Evolutionary conservation across 2,329 filamentous ascomycete species (phyloP).

Genomic region (Juglanconis juglandina): DNA sequence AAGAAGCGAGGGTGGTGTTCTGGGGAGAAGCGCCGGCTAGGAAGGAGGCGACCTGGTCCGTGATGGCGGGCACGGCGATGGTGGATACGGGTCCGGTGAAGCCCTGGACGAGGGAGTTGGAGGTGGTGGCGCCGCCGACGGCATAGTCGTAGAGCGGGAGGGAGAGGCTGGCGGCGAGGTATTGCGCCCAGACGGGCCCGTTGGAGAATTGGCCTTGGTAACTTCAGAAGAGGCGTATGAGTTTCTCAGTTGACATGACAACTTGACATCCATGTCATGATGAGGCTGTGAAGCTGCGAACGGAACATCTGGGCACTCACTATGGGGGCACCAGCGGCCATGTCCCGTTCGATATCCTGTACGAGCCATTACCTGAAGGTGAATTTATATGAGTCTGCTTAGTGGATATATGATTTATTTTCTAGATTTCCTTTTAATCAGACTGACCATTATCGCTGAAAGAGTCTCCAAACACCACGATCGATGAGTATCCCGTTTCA

Average conservation of each 20-base stretch:
- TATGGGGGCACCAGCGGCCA: conserved; percentile 5
- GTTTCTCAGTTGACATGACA: background rate
- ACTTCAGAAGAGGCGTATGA: background rate
- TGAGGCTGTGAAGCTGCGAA: too few species aligned
- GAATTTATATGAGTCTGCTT: background rate
- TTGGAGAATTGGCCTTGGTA: conserved; percentile 4
- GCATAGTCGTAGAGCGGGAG: conserved; percentile 3
- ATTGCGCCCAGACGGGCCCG: conserved; percentile 1
- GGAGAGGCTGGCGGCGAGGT: conserved; percentile 1
- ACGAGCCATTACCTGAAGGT: background rate
- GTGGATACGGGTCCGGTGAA: background rate
- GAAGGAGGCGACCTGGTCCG: conserved; percentile 3
- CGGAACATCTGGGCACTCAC: background rate
- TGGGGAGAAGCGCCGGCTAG: background rate
- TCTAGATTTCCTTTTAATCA: background rate
- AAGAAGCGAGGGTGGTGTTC: background rate
- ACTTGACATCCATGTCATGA: too few species aligned
- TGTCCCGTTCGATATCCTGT: background rate
- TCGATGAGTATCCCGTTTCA: background rate
- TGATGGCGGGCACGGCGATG: background rate
- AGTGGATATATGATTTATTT: background rate
- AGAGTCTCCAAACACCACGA: background rate
- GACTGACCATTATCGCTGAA: conserved; percentile 1
- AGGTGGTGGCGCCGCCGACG: background rate
- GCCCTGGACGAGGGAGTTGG: conserved; percentile 17